Evolutionary conservation across 2,329 filamentous ascomycete species (phyloP).

Genomic region (Exophiala mesophila): DNA sequence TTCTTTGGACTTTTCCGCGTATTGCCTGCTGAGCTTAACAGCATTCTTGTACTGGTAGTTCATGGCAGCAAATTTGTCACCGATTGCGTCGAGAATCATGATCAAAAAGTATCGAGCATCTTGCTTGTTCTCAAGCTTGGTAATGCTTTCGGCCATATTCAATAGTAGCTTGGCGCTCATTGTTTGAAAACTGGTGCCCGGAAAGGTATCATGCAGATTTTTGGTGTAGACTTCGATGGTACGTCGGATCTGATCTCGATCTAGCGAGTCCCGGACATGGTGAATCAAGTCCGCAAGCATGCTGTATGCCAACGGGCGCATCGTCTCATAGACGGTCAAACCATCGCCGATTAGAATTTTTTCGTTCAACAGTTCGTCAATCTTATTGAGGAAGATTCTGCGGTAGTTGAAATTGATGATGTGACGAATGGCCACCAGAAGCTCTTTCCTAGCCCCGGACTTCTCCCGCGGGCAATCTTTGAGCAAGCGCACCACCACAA

Average conservation of each 20-base stretch:
- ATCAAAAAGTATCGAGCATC: conserved; percentile 94
- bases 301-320: conserved; percentile 91
- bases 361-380: conserved; percentile 92
- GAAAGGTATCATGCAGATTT: conserved; percentile 91
- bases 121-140: conserved; percentile 84
- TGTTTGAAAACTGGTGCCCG: conserved; percentile 96
- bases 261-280: conserved; percentile 85
- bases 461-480: conserved; percentile 95
- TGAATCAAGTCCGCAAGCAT: conserved; percentile 98
- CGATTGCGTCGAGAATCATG: conserved; percentile 96
- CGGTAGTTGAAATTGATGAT: conserved; percentile 99
- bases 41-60: conserved; percentile 94
- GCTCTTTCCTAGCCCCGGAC: conserved; percentile 85
- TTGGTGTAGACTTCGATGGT: conserved; percentile 97
- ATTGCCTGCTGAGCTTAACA: conserved; percentile 80
- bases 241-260: conserved; percentile 84
- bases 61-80: conserved; percentile 97
- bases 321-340: conserved; percentile 91
- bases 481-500: conserved; percentile 82
- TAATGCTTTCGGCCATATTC: conserved; percentile 98
- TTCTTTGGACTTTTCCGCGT: conserved; percentile 61
- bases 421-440: conserved; percentile 92
- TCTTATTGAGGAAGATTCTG: conserved; percentile 89
- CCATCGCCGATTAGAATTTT: conserved; percentile 92
- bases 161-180: conserved; percentile 97